These are phyloP conservation scores for Rhynchosporium secalis DNA, from an alignment of 2,329 filamentous ascomycete genomes.

Conservation along the genomic window DNA sequence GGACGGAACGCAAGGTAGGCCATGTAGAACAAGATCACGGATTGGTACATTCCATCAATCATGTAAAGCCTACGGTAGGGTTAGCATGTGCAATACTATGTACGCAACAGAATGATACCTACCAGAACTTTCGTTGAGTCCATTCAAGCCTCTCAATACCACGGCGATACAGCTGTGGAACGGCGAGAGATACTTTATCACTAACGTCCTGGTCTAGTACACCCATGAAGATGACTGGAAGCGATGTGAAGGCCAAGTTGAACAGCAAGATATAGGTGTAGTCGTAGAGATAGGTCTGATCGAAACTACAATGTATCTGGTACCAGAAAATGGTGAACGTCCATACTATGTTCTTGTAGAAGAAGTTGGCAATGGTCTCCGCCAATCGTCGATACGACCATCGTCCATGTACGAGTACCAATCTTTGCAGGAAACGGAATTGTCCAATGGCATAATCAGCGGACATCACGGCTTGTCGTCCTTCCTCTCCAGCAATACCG, in stretches of 20 bases:
- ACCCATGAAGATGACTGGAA: conserved; percentile 93
- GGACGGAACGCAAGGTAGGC: conserved; percentile 76
- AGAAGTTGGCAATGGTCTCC: conserved; percentile 97
- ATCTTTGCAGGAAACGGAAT: conserved; percentile 81
- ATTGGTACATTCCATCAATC: conserved; percentile 92
- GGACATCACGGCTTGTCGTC: conserved; percentile 91
- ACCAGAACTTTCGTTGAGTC: conserved; percentile 97
- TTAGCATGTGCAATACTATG: conserved; percentile 33
- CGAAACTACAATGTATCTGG: conserved; percentile 92
- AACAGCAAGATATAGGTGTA: conserved; percentile 97
- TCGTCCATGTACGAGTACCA: conserved; percentile 86
- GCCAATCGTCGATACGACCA: conserved; percentile 96
- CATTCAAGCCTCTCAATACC: conserved; percentile 96
- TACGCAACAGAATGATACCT: conserved; percentile 42
- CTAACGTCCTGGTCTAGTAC: conserved; percentile 96
- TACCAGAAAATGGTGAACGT: conserved; percentile 97
- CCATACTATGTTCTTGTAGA: conserved; percentile 99
- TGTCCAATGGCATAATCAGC: conserved; percentile 95
- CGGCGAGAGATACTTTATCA: conserved; percentile 88
- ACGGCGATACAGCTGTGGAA: conserved; percentile 91
- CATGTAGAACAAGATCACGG: conserved; percentile 89
- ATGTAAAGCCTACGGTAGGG: conserved; percentile 73
- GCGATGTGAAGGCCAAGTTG: conserved; percentile 93
- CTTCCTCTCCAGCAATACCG: conserved; percentile 90
- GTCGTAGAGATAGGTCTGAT: conserved; percentile 95